Evolutionary conservation across 352 stramenopile genomes (phyloP), one percentile per base, ranked within the genome.

Genomic region (Phytophthora sp.): DNA sequence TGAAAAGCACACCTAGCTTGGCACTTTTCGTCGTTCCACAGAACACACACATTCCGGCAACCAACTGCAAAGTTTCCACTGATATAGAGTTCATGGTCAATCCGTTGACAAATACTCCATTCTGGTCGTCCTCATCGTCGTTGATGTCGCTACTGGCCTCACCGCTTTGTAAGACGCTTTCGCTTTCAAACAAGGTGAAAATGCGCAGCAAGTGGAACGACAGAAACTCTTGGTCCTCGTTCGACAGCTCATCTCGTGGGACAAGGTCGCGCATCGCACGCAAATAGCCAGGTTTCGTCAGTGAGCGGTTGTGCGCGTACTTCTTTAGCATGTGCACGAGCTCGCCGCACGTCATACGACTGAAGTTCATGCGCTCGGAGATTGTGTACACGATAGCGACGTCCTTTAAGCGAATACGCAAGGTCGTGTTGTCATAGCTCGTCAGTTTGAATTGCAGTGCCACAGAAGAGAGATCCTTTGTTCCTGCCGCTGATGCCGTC

Each of bases 21-120:
- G 82, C 84, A 67, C 93, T 98, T 67, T 99, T 99, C 12, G 94
- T 97, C 2, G 93, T 97, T 12, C 89, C 91, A 57, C 93, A 98
- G 39, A 99, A 90, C 16, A 99, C 83, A 50, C 89, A 96, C 69
- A 99, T 82, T 4, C 94, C 97, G 41, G 83, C 76, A 7, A 89
- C 56, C 7, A 96, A 51, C 31, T 92, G 81, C 7, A 94, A 59
- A 23, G 76, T 91, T 27, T 90, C 83, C 7, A 96, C 88, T 0
- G 88, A 87, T 57, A 86, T 91, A 1, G 73, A 78, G 59, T 54
- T 77, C 52, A 74, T 73, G 0, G 57, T 60, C 7, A 63, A 55
- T 4, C 69, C 71, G 21, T 65, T 69, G 21, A 24, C 52, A 44
- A 59, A 45, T n/a, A 36, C 57, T 35, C 24, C 50, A 15, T 54